phyloP scores from a whole-genome alignment of 257 asterid species.

The Jacaranda copaia region DNA sequence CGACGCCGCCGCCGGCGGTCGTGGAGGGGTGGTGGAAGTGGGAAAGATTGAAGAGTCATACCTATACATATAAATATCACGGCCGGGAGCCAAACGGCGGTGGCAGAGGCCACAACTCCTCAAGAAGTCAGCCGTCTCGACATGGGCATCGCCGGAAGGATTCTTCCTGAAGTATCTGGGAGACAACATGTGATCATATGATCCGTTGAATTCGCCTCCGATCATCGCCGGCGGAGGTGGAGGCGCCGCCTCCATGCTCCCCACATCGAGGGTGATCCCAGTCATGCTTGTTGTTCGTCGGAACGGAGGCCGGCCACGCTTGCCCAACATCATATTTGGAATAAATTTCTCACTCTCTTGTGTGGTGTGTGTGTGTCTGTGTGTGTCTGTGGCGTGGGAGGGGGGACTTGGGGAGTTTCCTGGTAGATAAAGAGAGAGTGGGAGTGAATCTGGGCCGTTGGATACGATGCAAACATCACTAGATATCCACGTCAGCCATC shows the following conservation, averaged over 20 bases:
- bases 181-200: slow-evolving; percentile 41
- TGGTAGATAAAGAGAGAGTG: slow-evolving; percentile 37
- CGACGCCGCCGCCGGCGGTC: background rate
- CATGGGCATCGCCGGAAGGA: slow-evolving; percentile 22
- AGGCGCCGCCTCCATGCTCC: slow-evolving; percentile 24
- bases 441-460: slow-evolving; percentile 44
- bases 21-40: slow-evolving; percentile 9
- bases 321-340: slow-evolving; percentile 46
- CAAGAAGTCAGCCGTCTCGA: slow-evolving; percentile 50
- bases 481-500: slow-evolving; percentile 40
- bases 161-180: slow-evolving; percentile 47
- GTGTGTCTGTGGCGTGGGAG: background rate
- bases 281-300: slow-evolving; percentile 56
- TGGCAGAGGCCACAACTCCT: slow-evolving; percentile 62
- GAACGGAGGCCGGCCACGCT: slow-evolving; percentile 50
- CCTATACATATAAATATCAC: slow-evolving; percentile 75
- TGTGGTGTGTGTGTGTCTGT: slow-evolving; percentile 6
- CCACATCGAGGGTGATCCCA: slow-evolving; percentile 46
- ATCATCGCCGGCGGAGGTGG: slow-evolving; percentile 37
- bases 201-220: slow-evolving; percentile 29
- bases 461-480: slow-evolving; percentile 16
- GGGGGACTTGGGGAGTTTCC: background rate
- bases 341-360: slow-evolving; percentile 7
- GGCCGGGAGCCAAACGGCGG: slow-evolving; percentile 54
- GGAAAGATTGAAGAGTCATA: background rate